Percentiles rank a stretch among this genome's conserved stretches.
phyloP scores from a whole-genome alignment of 202 grass and related monocot species.

The Schoenoplectus triqueter region DNA sequence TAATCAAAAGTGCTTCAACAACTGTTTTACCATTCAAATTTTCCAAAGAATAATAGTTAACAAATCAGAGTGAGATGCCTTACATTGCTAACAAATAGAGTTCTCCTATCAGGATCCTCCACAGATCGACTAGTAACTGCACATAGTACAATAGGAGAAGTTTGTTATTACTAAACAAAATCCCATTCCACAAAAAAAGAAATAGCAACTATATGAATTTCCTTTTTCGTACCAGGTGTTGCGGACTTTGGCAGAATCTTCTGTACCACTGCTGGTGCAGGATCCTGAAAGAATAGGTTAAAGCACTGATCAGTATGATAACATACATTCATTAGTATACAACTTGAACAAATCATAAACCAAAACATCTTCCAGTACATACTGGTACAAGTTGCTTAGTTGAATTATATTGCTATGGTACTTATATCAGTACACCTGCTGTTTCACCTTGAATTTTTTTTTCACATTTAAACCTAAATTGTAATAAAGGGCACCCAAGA shows the following conservation, averaged over 20 bases:
- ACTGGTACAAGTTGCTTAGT: too few species aligned
- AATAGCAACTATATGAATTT: constrained; percentile 13
- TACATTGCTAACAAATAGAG: constrained; percentile 92
- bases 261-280: constrained; percentile 13
- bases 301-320: constrained; percentile 1
- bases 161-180: background rate
- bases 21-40: constrained; percentile 1
- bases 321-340: background rate
- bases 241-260: constrained; percentile 15
- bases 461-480: background rate
- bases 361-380: too few species aligned
- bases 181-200: constrained; percentile 24
- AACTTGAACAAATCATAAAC: background rate
- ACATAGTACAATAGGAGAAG: constrained; percentile 24
- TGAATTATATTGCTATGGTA: background rate
- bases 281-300: constrained; percentile 9
- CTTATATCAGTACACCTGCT: background rate
- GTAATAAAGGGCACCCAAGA: background rate
- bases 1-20: background rate
- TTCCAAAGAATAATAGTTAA: background rate
- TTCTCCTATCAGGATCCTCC: constrained; percentile 67
- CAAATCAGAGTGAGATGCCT: constrained; percentile 40
- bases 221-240: constrained; percentile 23
- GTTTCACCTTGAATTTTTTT: background rate
- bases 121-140: constrained; percentile 60